Percentiles rank a stretch among this genome's conserved stretches.
Evolutionary conservation across 257 asterid genomes (phyloP).

Genomic region (Nicotiana paniculata): DNA sequence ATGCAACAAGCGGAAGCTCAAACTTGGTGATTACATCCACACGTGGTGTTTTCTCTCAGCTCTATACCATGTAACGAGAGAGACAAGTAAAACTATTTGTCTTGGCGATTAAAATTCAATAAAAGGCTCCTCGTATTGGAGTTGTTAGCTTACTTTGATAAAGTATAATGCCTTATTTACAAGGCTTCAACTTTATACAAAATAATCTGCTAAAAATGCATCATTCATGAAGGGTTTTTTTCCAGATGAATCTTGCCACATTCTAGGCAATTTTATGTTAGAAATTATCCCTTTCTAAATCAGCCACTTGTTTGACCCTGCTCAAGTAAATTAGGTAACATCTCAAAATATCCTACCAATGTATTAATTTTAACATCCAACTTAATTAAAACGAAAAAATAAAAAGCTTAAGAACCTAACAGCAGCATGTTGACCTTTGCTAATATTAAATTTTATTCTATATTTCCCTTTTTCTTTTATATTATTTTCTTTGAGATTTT

Average conservation of each 20-base stretch:
- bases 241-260: not conserved
- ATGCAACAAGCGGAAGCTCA: not conserved
- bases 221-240: not conserved
- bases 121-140: not conserved
- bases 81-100: not conserved
- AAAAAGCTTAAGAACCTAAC: not conserved
- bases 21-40: not conserved
- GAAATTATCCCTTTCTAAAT: not conserved
- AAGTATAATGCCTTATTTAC: not conserved
- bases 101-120: not conserved
- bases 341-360: not conserved
- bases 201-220: not conserved
- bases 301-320: not conserved
- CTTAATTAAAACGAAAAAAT: not conserved
- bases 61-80: not conserved
- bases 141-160: not conserved
- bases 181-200: not conserved
- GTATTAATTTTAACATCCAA: not conserved
- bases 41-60: not conserved
- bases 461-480: not conserved
- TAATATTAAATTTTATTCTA: too few species aligned
- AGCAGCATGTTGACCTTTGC: not conserved
- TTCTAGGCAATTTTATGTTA: too few species aligned
- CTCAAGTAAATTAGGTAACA: not conserved
- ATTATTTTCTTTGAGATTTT: too few species aligned